Conservation (phyloP, 2,329 filamentous ascomycete genomes). For the Fusarium albidum region DNA sequence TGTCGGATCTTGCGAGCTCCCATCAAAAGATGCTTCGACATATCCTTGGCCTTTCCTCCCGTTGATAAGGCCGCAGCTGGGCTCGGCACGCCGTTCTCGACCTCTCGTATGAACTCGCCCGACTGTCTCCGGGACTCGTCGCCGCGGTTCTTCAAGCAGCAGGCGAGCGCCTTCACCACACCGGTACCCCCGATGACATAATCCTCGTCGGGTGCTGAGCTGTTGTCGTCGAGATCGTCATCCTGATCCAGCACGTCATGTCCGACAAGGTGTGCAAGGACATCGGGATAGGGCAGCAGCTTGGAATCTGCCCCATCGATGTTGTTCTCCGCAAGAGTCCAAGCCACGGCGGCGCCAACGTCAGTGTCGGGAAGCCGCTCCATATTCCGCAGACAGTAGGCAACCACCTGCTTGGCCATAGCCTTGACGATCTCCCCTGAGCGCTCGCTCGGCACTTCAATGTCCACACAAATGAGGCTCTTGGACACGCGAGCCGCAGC, state of each 20-base stretch:
- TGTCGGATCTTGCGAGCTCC: slow-evolving; percentile 89
- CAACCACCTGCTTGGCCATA: slow-evolving; percentile 91
- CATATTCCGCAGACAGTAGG: slow-evolving; percentile 92
- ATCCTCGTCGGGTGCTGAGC: slow-evolving; percentile 84
- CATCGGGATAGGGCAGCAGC: slow-evolving; percentile 70
- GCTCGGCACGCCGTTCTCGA: slow-evolving; percentile 59
- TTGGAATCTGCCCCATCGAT: slow-evolving; percentile 40
- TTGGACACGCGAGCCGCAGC: slow-evolving; percentile 85
- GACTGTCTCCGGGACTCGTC: slow-evolving; percentile 66
- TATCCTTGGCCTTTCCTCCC: slow-evolving; percentile 79
- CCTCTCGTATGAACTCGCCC: slow-evolving; percentile 61
- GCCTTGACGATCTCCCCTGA: slow-evolving; percentile 93
- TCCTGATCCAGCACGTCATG: slow-evolving; percentile 62
- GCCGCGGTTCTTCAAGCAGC: slow-evolving; percentile 82
- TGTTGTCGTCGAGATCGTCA: slow-evolving; percentile 66
- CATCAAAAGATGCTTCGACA: slow-evolving; percentile 88
- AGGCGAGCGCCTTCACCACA: slow-evolving; percentile 91
- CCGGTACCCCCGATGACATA: slow-evolving; percentile 97
- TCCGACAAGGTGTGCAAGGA: slow-evolving; percentile 87
- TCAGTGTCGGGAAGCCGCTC: slow-evolving; percentile 77
- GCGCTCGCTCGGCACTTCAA: slow-evolving; percentile 82
- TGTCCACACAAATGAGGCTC: slow-evolving; percentile 87
- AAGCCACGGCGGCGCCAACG: slow-evolving; percentile 57
- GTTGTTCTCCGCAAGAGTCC: slow-evolving; percentile 51
- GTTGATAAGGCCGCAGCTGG: slow-evolving; percentile 51